Evolutionary conservation across 768 basidiomycete genomes (phyloP).

Genomic region (Russula ochroleuca): DNA sequence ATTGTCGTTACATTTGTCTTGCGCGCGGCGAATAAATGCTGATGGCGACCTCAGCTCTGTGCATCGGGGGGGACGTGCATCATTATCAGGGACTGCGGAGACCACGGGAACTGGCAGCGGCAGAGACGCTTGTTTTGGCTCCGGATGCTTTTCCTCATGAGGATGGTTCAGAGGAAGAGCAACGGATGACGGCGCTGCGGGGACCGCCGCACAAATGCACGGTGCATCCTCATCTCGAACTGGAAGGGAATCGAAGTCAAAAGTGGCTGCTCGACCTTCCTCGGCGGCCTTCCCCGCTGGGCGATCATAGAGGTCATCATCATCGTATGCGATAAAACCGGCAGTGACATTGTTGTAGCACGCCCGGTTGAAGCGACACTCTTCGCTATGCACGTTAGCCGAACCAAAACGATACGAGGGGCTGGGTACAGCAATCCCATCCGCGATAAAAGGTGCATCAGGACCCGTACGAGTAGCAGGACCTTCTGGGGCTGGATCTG

Average conservation of each 20-base stretch:
- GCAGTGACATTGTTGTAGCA: constrained; percentile 31
- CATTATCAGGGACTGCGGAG: not conserved
- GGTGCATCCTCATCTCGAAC: constrained; percentile 26
- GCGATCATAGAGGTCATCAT: constrained; percentile 28
- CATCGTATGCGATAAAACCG: constrained; percentile 35
- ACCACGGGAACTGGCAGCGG: not conserved
- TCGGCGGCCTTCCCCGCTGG: constrained; percentile 15
- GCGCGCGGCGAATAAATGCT: constrained; percentile 17
- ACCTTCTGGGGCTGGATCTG: constrained; percentile 43
- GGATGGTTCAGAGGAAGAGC: constrained; percentile 24
- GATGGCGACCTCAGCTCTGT: constrained; percentile 17
- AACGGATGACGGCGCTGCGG: constrained; percentile 26
- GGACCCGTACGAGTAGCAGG: constrained; percentile 42
- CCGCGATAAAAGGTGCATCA: constrained; percentile 30
- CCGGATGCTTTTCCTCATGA: constrained; percentile 11
- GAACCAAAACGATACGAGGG: constrained; percentile 22
- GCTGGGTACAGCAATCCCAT: constrained; percentile 17
- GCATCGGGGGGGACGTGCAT: not conserved
- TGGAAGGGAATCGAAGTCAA: constrained; percentile 39
- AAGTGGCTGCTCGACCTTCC: constrained; percentile 29
- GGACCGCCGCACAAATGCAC: constrained; percentile 22
- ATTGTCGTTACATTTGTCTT: constrained; percentile 21
- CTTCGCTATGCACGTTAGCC: constrained; percentile 21
- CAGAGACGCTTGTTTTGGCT: not conserved
- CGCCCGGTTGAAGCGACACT: constrained; percentile 27